phyloP scores from a whole-genome alignment of 2,329 filamentous ascomycete genomes.

The Fusarium multiceps region DNA sequence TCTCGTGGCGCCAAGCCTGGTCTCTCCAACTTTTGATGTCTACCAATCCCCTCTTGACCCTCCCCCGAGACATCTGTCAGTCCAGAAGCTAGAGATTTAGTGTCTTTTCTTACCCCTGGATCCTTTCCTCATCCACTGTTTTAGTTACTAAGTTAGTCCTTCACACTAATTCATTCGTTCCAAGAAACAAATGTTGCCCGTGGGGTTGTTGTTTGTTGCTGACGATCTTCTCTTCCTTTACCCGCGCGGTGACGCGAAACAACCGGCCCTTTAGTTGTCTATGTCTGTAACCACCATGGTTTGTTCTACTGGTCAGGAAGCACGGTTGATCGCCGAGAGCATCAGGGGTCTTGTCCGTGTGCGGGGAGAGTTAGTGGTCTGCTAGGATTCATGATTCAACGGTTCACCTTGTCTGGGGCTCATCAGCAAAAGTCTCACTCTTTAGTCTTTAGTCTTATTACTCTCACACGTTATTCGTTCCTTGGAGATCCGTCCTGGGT shows the following conservation, averaged over 20 bases:
- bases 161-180: background rate
- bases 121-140: background rate
- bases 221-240: constrained; percentile 21
- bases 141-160: background rate
- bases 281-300: constrained; percentile 34
- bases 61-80: constrained; percentile 21
- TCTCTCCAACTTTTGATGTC: constrained; percentile 14
- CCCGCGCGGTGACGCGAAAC: constrained; percentile 45
- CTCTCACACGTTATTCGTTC: constrained; percentile 22
- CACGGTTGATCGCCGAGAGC: constrained; percentile 28
- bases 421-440: constrained; percentile 27
- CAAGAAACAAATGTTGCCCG: constrained; percentile 3
- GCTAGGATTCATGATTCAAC: constrained; percentile 14
- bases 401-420: constrained; percentile 28
- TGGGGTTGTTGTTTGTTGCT: background rate
- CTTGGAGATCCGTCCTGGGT: constrained; percentile 9
- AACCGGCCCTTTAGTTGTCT: constrained; percentile 16
- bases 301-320: constrained; percentile 33
- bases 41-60: constrained; percentile 16
- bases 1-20: constrained; percentile 15
- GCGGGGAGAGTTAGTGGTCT: constrained; percentile 8
- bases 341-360: constrained; percentile 24
- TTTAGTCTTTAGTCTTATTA: constrained; percentile 12
- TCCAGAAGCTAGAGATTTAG: constrained; percentile 11
- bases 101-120: constrained; percentile 29